Evolutionary conservation across 192 early-diverging fungal genomes (phyloP).

Genomic region (Linnemannia hyalina): DNA sequence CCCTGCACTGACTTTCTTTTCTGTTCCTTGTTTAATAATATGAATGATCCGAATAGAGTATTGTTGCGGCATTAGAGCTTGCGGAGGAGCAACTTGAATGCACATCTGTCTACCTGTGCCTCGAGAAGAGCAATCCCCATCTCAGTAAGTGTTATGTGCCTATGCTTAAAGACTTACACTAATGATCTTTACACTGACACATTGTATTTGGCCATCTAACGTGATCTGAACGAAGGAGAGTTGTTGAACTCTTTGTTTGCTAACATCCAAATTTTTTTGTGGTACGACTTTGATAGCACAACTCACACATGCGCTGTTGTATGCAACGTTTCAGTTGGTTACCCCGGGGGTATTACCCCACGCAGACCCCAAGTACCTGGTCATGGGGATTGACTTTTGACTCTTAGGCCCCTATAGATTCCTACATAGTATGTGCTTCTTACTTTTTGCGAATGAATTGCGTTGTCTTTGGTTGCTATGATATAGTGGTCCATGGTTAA

Average conservation of each 20-base stretch:
- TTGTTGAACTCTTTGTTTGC: neutral
- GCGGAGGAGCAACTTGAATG: constrained; percentile 48
- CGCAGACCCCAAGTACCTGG: constrained; percentile 45
- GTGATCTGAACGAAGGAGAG: no score
- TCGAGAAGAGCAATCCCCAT: constrained; percentile 41
- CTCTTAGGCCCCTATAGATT: neutral
- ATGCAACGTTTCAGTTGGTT: constrained; percentile 72
- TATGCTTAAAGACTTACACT: neutral
- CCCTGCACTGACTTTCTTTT: neutral
- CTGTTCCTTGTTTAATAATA: neutral
- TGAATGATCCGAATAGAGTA: constrained; percentile 26
- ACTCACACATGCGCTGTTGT: constrained; percentile 71
- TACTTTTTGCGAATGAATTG: neutral
- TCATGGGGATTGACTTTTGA: constrained; percentile 47
- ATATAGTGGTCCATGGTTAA: neutral
- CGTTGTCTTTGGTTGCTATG: neutral
- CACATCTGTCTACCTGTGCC: constrained; percentile 33
- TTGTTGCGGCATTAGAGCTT: constrained; percentile 48
- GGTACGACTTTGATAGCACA: constrained; percentile 33
- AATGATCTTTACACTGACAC: neutral
- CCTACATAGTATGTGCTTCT: neutral
- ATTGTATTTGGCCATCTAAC: no score
- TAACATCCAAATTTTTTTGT: neutral
- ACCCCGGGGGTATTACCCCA: constrained; percentile 47
- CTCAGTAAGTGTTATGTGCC: constrained; percentile 27